Percentiles rank a stretch among this genome's conserved stretches.
phyloP scores from a whole-genome alignment of 129 eudicot genomes.

The Artemisia argyi region DNA sequence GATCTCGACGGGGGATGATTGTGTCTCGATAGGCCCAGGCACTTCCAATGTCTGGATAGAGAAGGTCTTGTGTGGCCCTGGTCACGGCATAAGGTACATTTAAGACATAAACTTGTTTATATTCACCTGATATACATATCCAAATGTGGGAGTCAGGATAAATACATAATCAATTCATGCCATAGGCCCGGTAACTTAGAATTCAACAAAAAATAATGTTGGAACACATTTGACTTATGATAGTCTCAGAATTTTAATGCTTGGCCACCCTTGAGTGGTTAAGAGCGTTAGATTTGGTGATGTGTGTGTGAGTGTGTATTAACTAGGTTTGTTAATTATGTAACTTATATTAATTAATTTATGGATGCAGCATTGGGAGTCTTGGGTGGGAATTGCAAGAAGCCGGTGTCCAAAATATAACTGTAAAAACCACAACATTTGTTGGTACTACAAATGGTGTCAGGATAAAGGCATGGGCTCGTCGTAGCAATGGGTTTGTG shows the following conservation, averaged over 20 bases:
- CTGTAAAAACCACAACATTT: constrained; percentile 16
- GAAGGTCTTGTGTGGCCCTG: constrained; percentile 18
- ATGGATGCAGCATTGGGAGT: constrained; percentile 22
- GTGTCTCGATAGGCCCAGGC: constrained; percentile 21
- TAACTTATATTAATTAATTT: background rate
- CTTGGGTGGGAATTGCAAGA: constrained; percentile 26
- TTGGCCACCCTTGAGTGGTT: no score
- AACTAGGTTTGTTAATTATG: background rate
- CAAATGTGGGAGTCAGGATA: no score
- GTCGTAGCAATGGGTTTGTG: constrained; percentile 23
- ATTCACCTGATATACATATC: background rate
- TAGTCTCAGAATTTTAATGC: no score
- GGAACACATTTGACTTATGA: no score
- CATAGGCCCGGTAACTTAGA: no score
- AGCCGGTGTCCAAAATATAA: constrained; percentile 21
- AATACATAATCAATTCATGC: no score
- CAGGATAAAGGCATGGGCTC: constrained; percentile 24
- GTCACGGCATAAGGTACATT: constrained; percentile 28
- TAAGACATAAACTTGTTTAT: background rate
- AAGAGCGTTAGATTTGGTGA: no score
- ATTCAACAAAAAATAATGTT: no score
- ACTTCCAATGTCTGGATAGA: constrained; percentile 23
- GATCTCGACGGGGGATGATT: constrained; percentile 21
- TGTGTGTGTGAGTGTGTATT: background rate
- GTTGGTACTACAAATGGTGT: constrained; percentile 13